These are phyloP conservation scores for Hanseniaspora clermontiae DNA, from an alignment of 805 yeast genomes.

Conservation along the genomic window DNA sequence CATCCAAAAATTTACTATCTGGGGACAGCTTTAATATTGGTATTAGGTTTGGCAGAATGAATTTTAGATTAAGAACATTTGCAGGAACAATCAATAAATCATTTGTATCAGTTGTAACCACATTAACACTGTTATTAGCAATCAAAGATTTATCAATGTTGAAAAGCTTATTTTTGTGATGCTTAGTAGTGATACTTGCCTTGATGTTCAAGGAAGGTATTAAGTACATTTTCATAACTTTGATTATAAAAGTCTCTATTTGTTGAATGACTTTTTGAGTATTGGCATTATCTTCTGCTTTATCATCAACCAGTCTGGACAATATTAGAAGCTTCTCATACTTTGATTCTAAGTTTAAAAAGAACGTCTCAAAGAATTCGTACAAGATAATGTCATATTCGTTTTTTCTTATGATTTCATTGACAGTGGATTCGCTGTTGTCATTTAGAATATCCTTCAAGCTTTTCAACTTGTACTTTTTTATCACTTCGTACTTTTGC, in stretches of 20 bases:
- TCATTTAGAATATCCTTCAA: slow-evolving; percentile 3
- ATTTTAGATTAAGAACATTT: slow-evolving; percentile 3
- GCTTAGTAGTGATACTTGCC: not conserved
- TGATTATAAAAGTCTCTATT: not conserved
- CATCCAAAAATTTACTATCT: not conserved
- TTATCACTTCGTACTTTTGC: slow-evolving; percentile 4
- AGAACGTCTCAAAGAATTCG: slow-evolving; percentile 4
- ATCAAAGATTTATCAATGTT: not conserved
- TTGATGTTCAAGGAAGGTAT: slow-evolving; percentile 8
- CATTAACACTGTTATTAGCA: not conserved
- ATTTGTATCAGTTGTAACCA: not conserved
- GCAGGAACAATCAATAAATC: not conserved
- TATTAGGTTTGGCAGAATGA: slow-evolving; percentile 9
- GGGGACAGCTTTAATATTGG: not conserved
- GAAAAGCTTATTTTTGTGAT: not conserved
- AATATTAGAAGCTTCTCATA: not conserved
- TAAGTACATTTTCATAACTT: slow-evolving; percentile 5
- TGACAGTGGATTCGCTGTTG: not conserved
- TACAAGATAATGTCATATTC: slow-evolving; percentile 1
- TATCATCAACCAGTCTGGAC: not conserved
- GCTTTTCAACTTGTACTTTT: slow-evolving; percentile 7
- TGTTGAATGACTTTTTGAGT: not conserved
- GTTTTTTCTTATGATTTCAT: not conserved
- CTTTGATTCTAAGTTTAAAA: not conserved
- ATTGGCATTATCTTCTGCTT: not conserved